Percentiles rank a stretch among this genome's conserved stretches.
Evolutionary conservation across 768 basidiomycete genomes (phyloP).

Genomic region (Macrolepiota albuminosa): DNA sequence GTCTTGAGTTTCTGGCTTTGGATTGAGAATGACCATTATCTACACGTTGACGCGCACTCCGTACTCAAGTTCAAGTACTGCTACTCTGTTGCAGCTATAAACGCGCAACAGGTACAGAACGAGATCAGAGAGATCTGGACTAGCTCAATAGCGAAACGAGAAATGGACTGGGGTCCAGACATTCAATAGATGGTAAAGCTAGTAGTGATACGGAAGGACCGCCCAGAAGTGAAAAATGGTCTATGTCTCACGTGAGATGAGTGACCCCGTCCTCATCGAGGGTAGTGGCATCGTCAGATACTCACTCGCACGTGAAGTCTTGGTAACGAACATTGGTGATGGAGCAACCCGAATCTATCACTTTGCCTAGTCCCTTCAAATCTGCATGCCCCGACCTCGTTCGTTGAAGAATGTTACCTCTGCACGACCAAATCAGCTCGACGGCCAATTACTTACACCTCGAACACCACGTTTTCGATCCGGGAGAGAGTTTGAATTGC

Average conservation of each 20-base stretch:
- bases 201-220: too few species aligned
- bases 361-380: too few species aligned
- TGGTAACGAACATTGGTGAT: neutral
- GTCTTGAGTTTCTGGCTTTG: neutral
- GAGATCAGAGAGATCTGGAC: too few species aligned
- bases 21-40: neutral
- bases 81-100: too few species aligned
- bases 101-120: too few species aligned
- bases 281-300: too few species aligned
- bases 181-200: too few species aligned
- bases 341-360: neutral
- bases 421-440: slow-evolving; percentile 24
- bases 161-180: too few species aligned
- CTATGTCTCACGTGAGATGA: too few species aligned
- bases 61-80: neutral
- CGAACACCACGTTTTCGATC: slow-evolving; percentile 61
- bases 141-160: too few species aligned
- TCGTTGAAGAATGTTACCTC: slow-evolving; percentile 34
- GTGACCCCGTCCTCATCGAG: too few species aligned
- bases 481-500: slow-evolving; percentile 46
- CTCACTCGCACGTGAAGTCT: neutral
- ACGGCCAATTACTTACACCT: slow-evolving; percentile 43
- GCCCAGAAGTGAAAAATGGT: too few species aligned
- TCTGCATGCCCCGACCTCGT: slow-evolving; percentile 34
- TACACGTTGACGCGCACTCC: neutral